Percentiles rank a stretch among this genome's conserved stretches.
Evolutionary conservation across 257 asterid genomes (phyloP).

Genomic region (Oldenlandia corymbosa): DNA sequence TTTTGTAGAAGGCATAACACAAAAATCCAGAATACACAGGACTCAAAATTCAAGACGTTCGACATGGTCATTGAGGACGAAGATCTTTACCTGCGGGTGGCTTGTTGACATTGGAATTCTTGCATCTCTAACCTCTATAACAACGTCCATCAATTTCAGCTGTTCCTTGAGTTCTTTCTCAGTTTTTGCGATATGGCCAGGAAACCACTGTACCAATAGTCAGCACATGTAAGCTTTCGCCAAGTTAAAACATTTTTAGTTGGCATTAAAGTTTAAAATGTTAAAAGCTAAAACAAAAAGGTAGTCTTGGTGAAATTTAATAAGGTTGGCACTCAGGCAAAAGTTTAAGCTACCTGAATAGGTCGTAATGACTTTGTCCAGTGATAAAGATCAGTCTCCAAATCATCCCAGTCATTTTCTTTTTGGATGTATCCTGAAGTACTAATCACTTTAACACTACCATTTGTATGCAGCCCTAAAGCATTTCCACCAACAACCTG

Average conservation of each 20-base stretch:
- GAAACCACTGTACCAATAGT: conserved; percentile 73
- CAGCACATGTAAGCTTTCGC: conserved; percentile 19
- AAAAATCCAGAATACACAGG: neutral
- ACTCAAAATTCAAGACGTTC: conserved; percentile 6
- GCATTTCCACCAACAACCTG: conserved; percentile 72
- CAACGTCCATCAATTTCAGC: conserved; percentile 96
- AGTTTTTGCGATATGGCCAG: conserved; percentile 93
- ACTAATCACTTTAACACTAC: conserved; percentile 29
- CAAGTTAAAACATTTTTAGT: conserved; percentile 12
- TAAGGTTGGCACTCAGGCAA: conserved; percentile 20
- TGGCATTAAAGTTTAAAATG: conserved; percentile 10
- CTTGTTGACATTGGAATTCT: conserved; percentile 86
- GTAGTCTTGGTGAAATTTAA: conserved; percentile 10
- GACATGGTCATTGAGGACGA: conserved; percentile 1
- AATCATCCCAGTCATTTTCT: conserved; percentile 62
- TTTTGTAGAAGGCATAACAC: neutral
- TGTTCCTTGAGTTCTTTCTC: conserved; percentile 93
- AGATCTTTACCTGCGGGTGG: conserved; percentile 68
- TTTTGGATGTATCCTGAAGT: conserved; percentile 32
- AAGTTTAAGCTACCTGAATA: conserved; percentile 68
- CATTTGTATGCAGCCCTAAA: conserved; percentile 38
- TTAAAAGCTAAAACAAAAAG: neutral
- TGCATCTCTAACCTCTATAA: conserved; percentile 95
- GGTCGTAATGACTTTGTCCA: conserved; percentile 85
- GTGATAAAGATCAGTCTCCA: conserved; percentile 68